Conservation (phyloP, 306 rosid genomes). For the Trifolium repens region DNA sequence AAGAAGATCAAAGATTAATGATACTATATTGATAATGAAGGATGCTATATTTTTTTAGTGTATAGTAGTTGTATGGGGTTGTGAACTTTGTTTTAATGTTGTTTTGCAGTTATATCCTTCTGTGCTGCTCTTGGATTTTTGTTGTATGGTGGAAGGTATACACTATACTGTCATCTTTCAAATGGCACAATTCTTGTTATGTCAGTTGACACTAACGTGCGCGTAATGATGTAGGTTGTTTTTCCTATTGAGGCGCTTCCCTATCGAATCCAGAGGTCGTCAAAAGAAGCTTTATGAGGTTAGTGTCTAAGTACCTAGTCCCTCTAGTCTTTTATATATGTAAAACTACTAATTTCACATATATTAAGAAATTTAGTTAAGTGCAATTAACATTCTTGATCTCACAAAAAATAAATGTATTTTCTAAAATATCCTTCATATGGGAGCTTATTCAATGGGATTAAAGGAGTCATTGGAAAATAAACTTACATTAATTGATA, state of each 20-base stretch:
- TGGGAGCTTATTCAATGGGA: neutral
- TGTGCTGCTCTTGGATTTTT: constrained; percentile 74
- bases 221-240: constrained; percentile 58
- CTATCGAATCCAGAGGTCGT: constrained; percentile 84
- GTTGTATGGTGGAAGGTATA: constrained; percentile 88
- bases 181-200: neutral
- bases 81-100: constrained; percentile 36
- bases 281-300: constrained; percentile 82
- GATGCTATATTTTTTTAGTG: neutral
- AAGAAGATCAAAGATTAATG: neutral
- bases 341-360: neutral
- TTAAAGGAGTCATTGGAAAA: no score
- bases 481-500: no score
- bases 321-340: neutral
- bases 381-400: no score
- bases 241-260: constrained; percentile 73
- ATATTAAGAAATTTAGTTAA: neutral
- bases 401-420: no score
- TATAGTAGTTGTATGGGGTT: neutral
- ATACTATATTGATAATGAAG: neutral
- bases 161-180: constrained; percentile 46
- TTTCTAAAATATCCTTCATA: no score
- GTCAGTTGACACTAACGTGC: constrained; percentile 12
- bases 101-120: constrained; percentile 68
- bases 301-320: constrained; percentile 9